phyloP scores from a whole-genome alignment of 331 rosid species.

The Pyracantha coccinea region DNA sequence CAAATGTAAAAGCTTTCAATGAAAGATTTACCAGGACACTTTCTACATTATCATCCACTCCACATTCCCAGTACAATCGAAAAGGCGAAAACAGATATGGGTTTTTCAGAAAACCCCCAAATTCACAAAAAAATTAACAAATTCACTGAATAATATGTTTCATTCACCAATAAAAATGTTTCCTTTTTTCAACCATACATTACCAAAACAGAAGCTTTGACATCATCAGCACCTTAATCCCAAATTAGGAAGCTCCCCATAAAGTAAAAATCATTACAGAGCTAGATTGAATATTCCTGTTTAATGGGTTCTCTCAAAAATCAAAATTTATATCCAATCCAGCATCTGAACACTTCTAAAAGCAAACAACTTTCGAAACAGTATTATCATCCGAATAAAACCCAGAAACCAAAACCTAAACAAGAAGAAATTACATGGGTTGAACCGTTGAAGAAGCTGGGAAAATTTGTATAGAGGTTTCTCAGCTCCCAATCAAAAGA shows the following conservation, averaged over 20 bases:
- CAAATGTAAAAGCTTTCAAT: too few relatives aligned
- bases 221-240: neutral
- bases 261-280: neutral
- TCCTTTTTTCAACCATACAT: neutral
- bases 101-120: too few relatives aligned
- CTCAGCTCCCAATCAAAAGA: neutral
- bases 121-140: too few relatives aligned
- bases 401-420: neutral
- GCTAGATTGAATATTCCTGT: neutral
- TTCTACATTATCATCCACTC: too few relatives aligned
- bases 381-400: neutral
- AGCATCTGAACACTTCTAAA: neutral
- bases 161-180: too few relatives aligned
- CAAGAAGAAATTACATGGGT: neutral
- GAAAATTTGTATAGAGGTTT: neutral
- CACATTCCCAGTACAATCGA: too few relatives aligned
- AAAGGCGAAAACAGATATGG: too few relatives aligned
- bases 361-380: neutral
- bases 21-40: too few relatives aligned
- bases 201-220: neutral
- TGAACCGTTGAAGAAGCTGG: neutral
- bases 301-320: neutral
- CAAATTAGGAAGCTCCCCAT: neutral
- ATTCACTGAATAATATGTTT: too few relatives aligned
- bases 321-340: neutral